A percentile compares a stretch with the other conserved stretches of the same genome.
These are phyloP conservation scores for Raphanus hybrid DNA, from an alignment of 441 rosid species.

Conservation along the genomic window DNA sequence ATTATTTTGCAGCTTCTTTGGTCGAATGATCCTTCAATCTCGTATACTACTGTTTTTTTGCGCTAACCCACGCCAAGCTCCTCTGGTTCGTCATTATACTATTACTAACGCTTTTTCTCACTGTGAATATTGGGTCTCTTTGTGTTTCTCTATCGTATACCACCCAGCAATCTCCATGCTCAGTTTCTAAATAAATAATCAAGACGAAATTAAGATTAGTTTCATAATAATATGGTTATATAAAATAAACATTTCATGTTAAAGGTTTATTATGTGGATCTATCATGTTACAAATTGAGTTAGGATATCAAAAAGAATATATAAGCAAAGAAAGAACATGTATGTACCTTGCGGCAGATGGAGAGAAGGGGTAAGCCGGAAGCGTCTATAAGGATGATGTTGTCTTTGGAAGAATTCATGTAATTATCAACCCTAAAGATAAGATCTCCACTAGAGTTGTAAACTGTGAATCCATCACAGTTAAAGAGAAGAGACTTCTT, in stretches of 20 bases:
- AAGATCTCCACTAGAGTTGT: slow-evolving; percentile 70
- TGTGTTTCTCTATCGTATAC: slow-evolving; percentile 80
- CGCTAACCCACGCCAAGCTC: slow-evolving; percentile 59
- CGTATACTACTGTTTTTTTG: slow-evolving; percentile 50
- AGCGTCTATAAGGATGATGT: slow-evolving; percentile 91
- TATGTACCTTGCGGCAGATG: slow-evolving; percentile 82
- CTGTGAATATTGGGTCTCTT: slow-evolving; percentile 57
- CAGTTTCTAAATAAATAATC: slow-evolving; percentile 52
- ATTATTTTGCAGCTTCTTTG: slow-evolving; percentile 70
- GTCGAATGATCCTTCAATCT: slow-evolving; percentile 77
- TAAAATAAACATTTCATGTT: neutral
- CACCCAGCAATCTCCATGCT: slow-evolving; percentile 84
- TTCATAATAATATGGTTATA: neutral
- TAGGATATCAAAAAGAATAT: neutral
- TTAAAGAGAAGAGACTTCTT: slow-evolving; percentile 87
- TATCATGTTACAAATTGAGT: neutral
- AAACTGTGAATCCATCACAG: slow-evolving; percentile 92
- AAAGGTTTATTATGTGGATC: neutral
- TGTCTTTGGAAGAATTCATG: slow-evolving; percentile 57
- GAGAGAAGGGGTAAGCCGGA: slow-evolving; percentile 88
- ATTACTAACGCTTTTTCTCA: slow-evolving; percentile 58
- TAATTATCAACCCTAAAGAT: slow-evolving; percentile 89
- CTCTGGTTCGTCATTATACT: slow-evolving; percentile 53
- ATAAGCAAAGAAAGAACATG: neutral
- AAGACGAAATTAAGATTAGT: slow-evolving; percentile 3